phyloP scores from a whole-genome alignment of 129 eudicot species.

The Centaurea solstitialis region DNA sequence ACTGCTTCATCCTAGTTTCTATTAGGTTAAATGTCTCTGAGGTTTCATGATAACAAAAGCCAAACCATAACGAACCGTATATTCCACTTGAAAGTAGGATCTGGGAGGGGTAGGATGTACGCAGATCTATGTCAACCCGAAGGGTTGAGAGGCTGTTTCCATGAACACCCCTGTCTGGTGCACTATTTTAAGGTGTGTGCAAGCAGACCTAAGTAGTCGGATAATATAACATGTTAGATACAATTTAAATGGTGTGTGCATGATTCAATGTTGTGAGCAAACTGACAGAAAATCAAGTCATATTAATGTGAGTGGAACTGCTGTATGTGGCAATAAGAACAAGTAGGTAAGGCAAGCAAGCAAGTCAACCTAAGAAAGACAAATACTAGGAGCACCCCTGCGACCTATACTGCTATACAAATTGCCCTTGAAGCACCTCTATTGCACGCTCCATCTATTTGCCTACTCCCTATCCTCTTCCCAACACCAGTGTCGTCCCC shows the following conservation, averaged over 20 bases:
- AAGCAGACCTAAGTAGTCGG: neutral
- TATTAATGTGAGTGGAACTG: neutral
- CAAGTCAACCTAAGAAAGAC: neutral
- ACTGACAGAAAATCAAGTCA: neutral
- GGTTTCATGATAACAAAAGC: neutral
- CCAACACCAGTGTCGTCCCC: neutral
- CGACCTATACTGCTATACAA: neutral
- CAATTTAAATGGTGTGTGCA: neutral
- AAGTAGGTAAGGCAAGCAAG: neutral
- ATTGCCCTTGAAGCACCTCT: neutral
- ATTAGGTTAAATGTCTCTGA: neutral
- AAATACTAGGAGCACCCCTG: neutral
- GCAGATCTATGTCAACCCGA: neutral
- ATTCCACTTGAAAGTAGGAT: neutral
- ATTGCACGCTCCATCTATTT: neutral
- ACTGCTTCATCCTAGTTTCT: conserved; percentile 1
- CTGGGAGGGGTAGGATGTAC: neutral
- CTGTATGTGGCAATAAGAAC: neutral
- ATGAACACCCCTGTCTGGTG: neutral
- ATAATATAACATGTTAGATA: neutral
- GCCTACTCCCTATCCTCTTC: neutral
- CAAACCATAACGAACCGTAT: neutral
- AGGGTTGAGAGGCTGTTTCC: neutral
- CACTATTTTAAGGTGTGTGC: neutral
- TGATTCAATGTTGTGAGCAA: neutral